phyloP scores from a whole-genome alignment of 2,329 filamentous ascomycete genomes.

The Colletotrichum spinosum region DNA sequence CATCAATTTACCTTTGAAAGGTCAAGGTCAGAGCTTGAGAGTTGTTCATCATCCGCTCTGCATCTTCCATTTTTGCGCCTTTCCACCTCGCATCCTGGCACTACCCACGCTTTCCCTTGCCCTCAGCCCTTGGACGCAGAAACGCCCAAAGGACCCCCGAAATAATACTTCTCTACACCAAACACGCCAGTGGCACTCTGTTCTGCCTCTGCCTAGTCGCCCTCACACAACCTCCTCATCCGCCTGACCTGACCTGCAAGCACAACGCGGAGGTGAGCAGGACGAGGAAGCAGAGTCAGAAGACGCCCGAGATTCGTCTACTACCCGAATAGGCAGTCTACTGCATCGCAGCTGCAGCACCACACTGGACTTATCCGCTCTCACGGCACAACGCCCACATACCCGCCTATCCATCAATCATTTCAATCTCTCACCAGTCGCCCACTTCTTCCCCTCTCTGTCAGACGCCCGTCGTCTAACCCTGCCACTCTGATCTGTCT shows the following conservation, averaged over 20 bases:
- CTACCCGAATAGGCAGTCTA: too few relatives aligned
- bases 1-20: background rate
- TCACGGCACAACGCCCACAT: slow-evolving; percentile 23
- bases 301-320: background rate
- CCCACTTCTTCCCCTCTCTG: slow-evolving; percentile 20
- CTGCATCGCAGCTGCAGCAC: slow-evolving; percentile 4
- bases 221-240: slow-evolving; percentile 4
- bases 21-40: too few relatives aligned
- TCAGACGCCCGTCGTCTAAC: slow-evolving; percentile 1
- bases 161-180: slow-evolving; percentile 32
- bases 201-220: slow-evolving; percentile 6
- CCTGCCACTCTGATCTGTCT: slow-evolving; percentile 1
- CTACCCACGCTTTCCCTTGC: slow-evolving; percentile 10
- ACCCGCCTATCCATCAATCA: slow-evolving; percentile 13
- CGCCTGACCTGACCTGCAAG: slow-evolving; percentile 28
- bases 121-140: slow-evolving; percentile 4
- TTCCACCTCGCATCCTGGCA: slow-evolving; percentile 1
- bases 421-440: slow-evolving; percentile 15
- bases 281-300: background rate
- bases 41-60: background rate
- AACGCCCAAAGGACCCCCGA: slow-evolving; percentile 25
- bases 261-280: slow-evolving; percentile 14
- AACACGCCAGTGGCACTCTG: slow-evolving; percentile 30
- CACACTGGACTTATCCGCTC: slow-evolving; percentile 8
- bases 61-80: slow-evolving; percentile 4